Conservation (phyloP, 371 early-diverging fungal genomes). For the Chytridiales sp. region DNA sequence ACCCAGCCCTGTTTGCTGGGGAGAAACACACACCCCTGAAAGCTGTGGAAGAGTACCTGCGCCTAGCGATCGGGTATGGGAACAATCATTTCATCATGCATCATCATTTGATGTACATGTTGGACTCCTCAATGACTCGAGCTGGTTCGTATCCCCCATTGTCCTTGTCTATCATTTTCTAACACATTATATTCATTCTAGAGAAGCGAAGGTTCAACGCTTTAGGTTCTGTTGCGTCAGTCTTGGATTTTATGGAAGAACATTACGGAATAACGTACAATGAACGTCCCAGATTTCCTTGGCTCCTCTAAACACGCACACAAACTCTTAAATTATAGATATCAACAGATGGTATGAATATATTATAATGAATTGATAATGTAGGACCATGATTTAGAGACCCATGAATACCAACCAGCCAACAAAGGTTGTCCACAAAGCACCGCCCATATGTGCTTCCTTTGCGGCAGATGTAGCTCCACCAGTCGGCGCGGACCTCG, state of each 20-base stretch:
- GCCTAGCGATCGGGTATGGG: constrained; percentile 75
- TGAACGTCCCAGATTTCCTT: too few species aligned
- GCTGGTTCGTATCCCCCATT: constrained; percentile 16
- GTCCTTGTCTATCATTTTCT: background rate
- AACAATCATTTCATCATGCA: constrained; percentile 84
- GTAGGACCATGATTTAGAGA: too few species aligned
- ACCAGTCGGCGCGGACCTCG: too few species aligned
- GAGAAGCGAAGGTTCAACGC: constrained; percentile 86
- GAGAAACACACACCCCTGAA: constrained; percentile 37
- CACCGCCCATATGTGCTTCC: too few species aligned
- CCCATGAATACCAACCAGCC: too few species aligned
- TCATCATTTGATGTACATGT: constrained; percentile 94
- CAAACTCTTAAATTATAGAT: too few species aligned
- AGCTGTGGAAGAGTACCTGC: constrained; percentile 66
- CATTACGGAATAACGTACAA: constrained; percentile 78
- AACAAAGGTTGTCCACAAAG: too few species aligned
- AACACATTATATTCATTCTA: constrained; percentile 14
- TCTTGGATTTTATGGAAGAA: constrained; percentile 78
- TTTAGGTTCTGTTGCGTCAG: constrained; percentile 73
- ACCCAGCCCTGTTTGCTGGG: constrained; percentile 69
- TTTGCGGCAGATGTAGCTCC: too few species aligned
- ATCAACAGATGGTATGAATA: too few species aligned
- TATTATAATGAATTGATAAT: too few species aligned
- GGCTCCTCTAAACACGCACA: too few species aligned
- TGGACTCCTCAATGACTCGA: constrained; percentile 80